Percentiles rank a stretch among this genome's conserved stretches.
Evolutionary conservation across 352 stramenopile species (phyloP).

Genomic region (Elongisporangium undulatum): DNA sequence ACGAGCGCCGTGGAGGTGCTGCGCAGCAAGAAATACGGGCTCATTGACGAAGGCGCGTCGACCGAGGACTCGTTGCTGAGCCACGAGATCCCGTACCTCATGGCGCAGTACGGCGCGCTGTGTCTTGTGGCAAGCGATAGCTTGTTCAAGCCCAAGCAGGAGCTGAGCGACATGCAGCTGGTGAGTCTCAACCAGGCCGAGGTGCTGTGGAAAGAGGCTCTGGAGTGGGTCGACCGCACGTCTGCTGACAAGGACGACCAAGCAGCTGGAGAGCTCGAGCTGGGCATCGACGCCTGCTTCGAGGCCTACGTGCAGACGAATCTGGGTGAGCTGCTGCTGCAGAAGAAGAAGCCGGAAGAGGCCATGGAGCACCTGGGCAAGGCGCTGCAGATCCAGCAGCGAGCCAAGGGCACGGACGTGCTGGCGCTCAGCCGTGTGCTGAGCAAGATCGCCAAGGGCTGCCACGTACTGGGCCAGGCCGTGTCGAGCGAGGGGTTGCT

Average conservation of each 20-base stretch:
- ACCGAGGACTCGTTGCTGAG: slow-evolving; percentile 46
- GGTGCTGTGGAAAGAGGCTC: slow-evolving; percentile 60
- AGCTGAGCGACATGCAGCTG: slow-evolving; percentile 33
- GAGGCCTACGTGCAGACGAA: slow-evolving; percentile 70
- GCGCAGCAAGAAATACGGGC: slow-evolving; percentile 52
- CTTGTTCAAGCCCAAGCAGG: slow-evolving; percentile 20
- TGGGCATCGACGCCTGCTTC: slow-evolving; percentile 56
- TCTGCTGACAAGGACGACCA: slow-evolving; percentile 36
- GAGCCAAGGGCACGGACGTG: slow-evolving; percentile 36
- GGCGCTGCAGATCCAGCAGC: slow-evolving; percentile 54
- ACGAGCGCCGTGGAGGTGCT: slow-evolving; percentile 49
- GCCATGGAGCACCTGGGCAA: slow-evolving; percentile 70
- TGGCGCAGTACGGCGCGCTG: slow-evolving; percentile 65
- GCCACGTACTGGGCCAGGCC: slow-evolving; percentile 54
- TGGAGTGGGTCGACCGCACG: slow-evolving; percentile 55
- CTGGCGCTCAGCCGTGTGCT: slow-evolving; percentile 63
- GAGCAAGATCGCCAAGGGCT: slow-evolving; percentile 60
- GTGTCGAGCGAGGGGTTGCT: slow-evolving; percentile 71
- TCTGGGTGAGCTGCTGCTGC: slow-evolving; percentile 57
- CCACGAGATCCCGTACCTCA: slow-evolving; percentile 64
- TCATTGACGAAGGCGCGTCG: slow-evolving; percentile 22
- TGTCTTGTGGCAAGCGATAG: slow-evolving; percentile 40
- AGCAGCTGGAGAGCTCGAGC: slow-evolving; percentile 4
- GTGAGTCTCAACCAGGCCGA: slow-evolving; percentile 61
- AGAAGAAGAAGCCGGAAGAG: slow-evolving; percentile 52